Conservation (phyloP, 1,139 yeast species). For the Kodamaea sp. region DNA sequence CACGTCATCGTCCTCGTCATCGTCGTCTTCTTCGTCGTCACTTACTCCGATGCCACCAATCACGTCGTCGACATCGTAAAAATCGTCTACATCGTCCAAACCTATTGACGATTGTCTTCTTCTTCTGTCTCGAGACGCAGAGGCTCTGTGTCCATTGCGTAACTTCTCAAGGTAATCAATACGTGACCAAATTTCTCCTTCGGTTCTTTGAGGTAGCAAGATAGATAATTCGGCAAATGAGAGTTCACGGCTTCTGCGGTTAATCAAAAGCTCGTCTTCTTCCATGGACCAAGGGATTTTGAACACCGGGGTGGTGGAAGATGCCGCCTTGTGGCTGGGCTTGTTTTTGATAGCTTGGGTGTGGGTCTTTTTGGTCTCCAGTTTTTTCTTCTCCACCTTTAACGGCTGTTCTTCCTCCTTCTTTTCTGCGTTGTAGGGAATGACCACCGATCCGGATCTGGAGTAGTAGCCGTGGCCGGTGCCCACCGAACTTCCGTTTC, state of each 20-base stretch:
- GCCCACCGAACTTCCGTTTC: constrained; percentile 41
- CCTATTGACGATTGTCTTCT: constrained; percentile 45
- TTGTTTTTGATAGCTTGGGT: constrained; percentile 2
- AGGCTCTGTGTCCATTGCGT: constrained; percentile 43
- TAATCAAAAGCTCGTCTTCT: constrained; percentile 68
- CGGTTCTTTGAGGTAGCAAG: constrained; percentile 70
- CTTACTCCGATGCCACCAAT: constrained; percentile 42
- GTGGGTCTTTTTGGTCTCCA: constrained; percentile 12
- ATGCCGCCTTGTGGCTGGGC: constrained; percentile 2
- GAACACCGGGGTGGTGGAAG: constrained; percentile 26
- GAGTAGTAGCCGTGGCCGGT: constrained; percentile 37
- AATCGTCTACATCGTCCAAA: constrained; percentile 49
- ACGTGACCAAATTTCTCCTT: constrained; percentile 69
- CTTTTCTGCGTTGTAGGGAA: constrained; percentile 38
- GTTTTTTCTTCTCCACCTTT: constrained; percentile 18
- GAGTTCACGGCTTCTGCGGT: constrained; percentile 59
- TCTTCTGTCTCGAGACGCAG: constrained; percentile 30
- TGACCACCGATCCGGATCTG: constrained; percentile 48
- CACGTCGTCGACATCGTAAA: constrained; percentile 40
- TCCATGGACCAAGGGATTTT: constrained; percentile 60
- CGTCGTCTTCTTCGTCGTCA: constrained; percentile 31
- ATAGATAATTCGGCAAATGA: constrained; percentile 75
- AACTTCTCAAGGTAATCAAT: constrained; percentile 55
- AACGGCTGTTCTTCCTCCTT: constrained; percentile 29
- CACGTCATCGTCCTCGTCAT: constrained; percentile 28